These are phyloP conservation scores for Russula griseocarnosa DNA, from an alignment of 768 basidiomycete species.

Conservation along the genomic window DNA sequence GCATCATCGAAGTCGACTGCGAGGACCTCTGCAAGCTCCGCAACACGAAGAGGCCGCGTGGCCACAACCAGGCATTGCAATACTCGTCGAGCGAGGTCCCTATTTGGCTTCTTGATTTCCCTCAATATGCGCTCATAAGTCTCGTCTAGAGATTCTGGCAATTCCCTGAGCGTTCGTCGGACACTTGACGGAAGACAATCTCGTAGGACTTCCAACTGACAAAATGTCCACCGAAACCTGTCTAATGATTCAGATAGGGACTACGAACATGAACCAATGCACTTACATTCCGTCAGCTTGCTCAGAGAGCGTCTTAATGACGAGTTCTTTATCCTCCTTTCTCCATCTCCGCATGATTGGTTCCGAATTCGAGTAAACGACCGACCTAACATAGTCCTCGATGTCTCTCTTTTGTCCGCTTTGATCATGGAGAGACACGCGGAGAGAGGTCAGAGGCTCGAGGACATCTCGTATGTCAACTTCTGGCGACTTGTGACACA, in stretches of 20 bases:
- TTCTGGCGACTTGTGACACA: not conserved
- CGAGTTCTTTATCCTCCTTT: not conserved
- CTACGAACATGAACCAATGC: not conserved
- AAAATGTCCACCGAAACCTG: not conserved
- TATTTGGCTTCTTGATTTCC: not conserved
- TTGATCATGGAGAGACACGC: not conserved
- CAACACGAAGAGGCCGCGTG: conserved; percentile 1
- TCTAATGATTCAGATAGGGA: not conserved
- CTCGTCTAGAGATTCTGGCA: not conserved
- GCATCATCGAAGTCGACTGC: not conserved
- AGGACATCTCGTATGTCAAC: not conserved
- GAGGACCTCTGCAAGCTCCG: not conserved
- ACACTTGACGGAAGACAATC: not conserved
- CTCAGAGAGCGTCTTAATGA: not conserved
- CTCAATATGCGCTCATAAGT: not conserved
- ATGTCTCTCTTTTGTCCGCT: conserved; percentile 1
- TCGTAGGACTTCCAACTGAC: not conserved
- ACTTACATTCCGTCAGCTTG: not conserved
- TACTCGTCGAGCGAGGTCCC: not conserved
- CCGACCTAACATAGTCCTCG: not conserved
- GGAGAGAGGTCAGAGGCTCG: not conserved
- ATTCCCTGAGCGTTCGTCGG: not conserved
- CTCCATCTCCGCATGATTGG: not conserved
- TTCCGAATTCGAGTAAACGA: not conserved
- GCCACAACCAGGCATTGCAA: not conserved